Percentiles rank a stretch among this genome's conserved stretches.
These are phyloP conservation scores for Diaporthe sp. DNA, from an alignment of 2,329 filamentous ascomycete species.

Conservation along the genomic window DNA sequence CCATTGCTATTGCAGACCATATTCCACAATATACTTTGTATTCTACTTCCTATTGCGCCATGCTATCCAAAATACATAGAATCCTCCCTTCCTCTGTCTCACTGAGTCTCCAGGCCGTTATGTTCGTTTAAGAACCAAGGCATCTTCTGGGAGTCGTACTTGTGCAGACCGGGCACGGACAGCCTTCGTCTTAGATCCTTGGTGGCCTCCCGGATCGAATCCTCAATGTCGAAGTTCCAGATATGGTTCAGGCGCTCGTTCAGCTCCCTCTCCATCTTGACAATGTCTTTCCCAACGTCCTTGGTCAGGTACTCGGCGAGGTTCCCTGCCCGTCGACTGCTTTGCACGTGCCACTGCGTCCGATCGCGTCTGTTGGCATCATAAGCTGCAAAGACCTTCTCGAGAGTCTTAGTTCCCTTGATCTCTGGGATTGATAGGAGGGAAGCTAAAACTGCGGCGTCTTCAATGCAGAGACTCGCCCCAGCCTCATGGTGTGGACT, in stretches of 20 bases:
- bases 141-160: conserved; percentile 39
- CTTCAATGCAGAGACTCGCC: conserved; percentile 70
- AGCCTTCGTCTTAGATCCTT: conserved; percentile 37
- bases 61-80: neutral
- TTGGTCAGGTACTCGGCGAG: conserved; percentile 62
- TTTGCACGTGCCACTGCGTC: conserved; percentile 64
- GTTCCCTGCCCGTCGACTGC: conserved; percentile 60
- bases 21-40: neutral
- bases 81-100: neutral
- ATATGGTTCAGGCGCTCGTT: conserved; percentile 35
- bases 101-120: conserved; percentile 35
- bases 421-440: conserved; percentile 61
- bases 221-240: conserved; percentile 36
- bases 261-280: conserved; percentile 49
- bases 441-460: conserved; percentile 59
- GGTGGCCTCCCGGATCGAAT: conserved; percentile 35
- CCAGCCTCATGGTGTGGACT: conserved; percentile 73
- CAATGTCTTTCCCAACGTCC: conserved; percentile 52
- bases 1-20: neutral
- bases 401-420: conserved; percentile 50
- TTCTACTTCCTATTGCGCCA: neutral
- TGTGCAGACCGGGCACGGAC: conserved; percentile 32
- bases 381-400: conserved; percentile 64
- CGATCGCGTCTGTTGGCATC: conserved; percentile 63
- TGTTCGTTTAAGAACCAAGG: conserved; percentile 37